phyloP scores from a whole-genome alignment of 2,329 filamentous ascomycete genomes.

The Rhynchosporium graminicola region DNA sequence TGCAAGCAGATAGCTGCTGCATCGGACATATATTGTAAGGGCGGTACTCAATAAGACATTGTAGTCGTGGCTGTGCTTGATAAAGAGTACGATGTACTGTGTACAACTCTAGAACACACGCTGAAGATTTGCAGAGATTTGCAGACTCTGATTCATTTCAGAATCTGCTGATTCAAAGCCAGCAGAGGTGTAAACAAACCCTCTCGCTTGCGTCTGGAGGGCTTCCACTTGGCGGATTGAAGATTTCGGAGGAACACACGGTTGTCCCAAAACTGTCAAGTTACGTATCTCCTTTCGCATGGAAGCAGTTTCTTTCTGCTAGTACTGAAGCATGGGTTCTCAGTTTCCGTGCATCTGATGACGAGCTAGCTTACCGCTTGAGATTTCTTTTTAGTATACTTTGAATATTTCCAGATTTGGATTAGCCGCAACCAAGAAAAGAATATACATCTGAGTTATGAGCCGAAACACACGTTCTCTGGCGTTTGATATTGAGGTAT shows the following conservation, averaged over 20 bases:
- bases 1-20: too few relatives aligned
- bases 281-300: neutral
- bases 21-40: too few relatives aligned
- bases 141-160: too few relatives aligned
- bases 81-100: too few relatives aligned
- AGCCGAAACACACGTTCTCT: neutral
- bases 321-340: neutral
- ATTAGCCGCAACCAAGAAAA: neutral
- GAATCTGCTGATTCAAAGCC: too few relatives aligned
- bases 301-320: neutral
- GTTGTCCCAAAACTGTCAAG: neutral
- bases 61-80: too few relatives aligned
- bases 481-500: neutral
- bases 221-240: neutral
- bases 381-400: neutral
- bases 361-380: neutral
- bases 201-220: neutral
- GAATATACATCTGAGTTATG: neutral
- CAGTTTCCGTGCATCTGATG: neutral
- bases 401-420: neutral
- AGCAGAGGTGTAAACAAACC: neutral
- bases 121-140: too few relatives aligned
- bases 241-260: neutral
- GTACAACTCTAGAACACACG: too few relatives aligned
- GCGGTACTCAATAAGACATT: too few relatives aligned